A percentile compares a stretch with the other conserved stretches of the same genome.
Evolutionary conservation across 768 basidiomycete species (phyloP).

Genomic region (Rhodotorula paludigena): DNA sequence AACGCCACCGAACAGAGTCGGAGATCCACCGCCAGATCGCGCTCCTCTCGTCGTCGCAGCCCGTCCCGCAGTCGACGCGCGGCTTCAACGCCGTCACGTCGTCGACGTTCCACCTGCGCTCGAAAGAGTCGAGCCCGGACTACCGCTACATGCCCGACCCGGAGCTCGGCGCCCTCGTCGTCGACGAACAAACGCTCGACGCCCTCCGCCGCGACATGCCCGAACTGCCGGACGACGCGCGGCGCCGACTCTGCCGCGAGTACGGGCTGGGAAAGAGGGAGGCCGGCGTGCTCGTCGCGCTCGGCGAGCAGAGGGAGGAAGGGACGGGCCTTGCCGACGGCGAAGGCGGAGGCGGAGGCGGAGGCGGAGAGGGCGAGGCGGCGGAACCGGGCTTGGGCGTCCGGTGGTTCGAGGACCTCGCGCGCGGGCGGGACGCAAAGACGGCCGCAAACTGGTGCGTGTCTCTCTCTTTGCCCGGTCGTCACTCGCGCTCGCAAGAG

Average conservation of each 20-base stretch:
- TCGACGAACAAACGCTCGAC: constrained; percentile 49
- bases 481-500: too few relatives aligned
- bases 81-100: constrained; percentile 78
- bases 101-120: constrained; percentile 73
- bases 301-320: constrained; percentile 65
- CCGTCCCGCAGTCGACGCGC: constrained; percentile 77
- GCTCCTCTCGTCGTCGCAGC: constrained; percentile 51
- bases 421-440: constrained; percentile 49
- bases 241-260: constrained; percentile 54
- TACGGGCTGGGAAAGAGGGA: constrained; percentile 62
- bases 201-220: constrained; percentile 59
- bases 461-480: not conserved
- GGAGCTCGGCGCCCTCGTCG: constrained; percentile 74
- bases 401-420: constrained; percentile 73
- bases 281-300: constrained; percentile 65
- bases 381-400: constrained; percentile 54
- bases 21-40: constrained; percentile 76
- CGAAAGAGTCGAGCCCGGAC: constrained; percentile 90
- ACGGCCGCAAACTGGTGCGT: constrained; percentile 77
- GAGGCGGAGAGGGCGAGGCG: constrained; percentile 55
- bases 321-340: constrained; percentile 70
- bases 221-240: constrained; percentile 66
- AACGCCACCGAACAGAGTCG: constrained; percentile 54
- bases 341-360: constrained; percentile 58
- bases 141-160: constrained; percentile 97